A percentile compares a stretch with the other conserved stretches of the same genome.
These are phyloP conservation scores for Dichotomopilus funicola DNA, from an alignment of 2,329 filamentous ascomycete species.

Conservation along the genomic window DNA sequence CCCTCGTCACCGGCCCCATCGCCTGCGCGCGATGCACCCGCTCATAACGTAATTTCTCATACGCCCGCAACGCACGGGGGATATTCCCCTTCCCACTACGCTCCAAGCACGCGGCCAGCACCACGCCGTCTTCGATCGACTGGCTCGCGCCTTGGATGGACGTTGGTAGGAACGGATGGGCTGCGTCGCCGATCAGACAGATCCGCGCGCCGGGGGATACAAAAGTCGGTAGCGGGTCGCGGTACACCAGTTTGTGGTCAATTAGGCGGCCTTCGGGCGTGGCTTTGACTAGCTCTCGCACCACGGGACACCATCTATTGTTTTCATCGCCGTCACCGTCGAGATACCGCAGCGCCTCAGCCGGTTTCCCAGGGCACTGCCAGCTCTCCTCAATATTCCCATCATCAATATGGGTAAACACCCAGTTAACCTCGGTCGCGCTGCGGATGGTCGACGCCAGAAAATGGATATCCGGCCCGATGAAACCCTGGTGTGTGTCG, in stretches of 20 bases:
- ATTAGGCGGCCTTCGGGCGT: slow-evolving; percentile 24
- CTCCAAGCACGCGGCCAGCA: slow-evolving; percentile 31
- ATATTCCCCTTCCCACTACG: slow-evolving; percentile 18
- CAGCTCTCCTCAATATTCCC: slow-evolving; percentile 42
- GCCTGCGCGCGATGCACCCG: slow-evolving; percentile 29
- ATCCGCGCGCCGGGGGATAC: slow-evolving; percentile 30
- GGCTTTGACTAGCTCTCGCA: slow-evolving; percentile 34
- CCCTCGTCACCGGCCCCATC: slow-evolving; percentile 28
- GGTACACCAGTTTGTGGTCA: slow-evolving; percentile 26
- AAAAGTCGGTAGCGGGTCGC: slow-evolving; percentile 30
- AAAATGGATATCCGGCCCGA: slow-evolving; percentile 46
- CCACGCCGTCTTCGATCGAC: slow-evolving; percentile 37
- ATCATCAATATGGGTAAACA: slow-evolving; percentile 42
- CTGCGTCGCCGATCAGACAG: slow-evolving; percentile 36
- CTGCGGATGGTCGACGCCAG: slow-evolving; percentile 46
- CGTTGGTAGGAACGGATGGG: slow-evolving; percentile 36
- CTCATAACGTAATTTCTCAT: slow-evolving; percentile 28
- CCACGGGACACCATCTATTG: slow-evolving; percentile 32
- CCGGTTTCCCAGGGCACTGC: slow-evolving; percentile 37
- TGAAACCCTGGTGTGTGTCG: slow-evolving; percentile 46
- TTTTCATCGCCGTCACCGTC: slow-evolving; percentile 20
- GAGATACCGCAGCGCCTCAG: slow-evolving; percentile 38
- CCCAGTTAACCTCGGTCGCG: slow-evolving; percentile 47
- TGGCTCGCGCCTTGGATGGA: slow-evolving; percentile 36
- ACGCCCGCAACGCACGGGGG: slow-evolving; percentile 25